Conservation (phyloP, 1,284 basidiomycete genomes). For the Boletus albobrunnescens region DNA sequence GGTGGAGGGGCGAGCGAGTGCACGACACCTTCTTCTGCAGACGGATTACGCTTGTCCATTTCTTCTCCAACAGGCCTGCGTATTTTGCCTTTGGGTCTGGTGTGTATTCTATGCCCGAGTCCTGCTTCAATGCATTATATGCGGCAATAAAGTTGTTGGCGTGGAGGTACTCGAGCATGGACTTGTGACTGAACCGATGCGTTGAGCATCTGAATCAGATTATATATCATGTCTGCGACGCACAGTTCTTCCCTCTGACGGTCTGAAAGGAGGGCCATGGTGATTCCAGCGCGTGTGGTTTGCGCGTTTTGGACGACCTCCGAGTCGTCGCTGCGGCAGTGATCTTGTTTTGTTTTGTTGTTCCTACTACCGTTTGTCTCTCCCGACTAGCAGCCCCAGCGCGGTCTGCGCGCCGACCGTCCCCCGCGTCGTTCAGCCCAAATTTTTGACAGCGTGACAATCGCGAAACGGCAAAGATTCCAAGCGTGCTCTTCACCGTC, state of each 20-base stretch:
- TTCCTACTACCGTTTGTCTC: constrained; percentile 10
- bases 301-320: constrained; percentile 11
- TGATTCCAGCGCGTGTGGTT: constrained; percentile 13
- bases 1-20: constrained; percentile 6
- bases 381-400: constrained; percentile 22
- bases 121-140: constrained; percentile 61
- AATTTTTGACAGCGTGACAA: constrained; percentile 24
- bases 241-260: constrained; percentile 83
- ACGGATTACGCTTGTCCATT: constrained; percentile 91
- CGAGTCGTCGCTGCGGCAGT: constrained; percentile 3
- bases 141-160: constrained; percentile 60
- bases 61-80: constrained; percentile 86
- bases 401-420: constrained; percentile 28
- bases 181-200: constrained; percentile 60
- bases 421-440: constrained; percentile 31
- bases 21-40: constrained; percentile 82
- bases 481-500: constrained; percentile 29
- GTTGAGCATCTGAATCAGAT: constrained; percentile 11
- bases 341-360: constrained; percentile 36
- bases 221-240: constrained; percentile 30
- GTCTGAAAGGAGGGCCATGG: constrained; percentile 62
- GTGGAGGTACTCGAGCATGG: constrained; percentile 81
- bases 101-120: constrained; percentile 60
- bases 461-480: constrained; percentile 32
- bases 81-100: constrained; percentile 82